A percentile compares a stretch with the other conserved stretches of the same genome.
Conservation (phyloP, 305 asterid genomes). For the Ilex paraguariensis region DNA sequence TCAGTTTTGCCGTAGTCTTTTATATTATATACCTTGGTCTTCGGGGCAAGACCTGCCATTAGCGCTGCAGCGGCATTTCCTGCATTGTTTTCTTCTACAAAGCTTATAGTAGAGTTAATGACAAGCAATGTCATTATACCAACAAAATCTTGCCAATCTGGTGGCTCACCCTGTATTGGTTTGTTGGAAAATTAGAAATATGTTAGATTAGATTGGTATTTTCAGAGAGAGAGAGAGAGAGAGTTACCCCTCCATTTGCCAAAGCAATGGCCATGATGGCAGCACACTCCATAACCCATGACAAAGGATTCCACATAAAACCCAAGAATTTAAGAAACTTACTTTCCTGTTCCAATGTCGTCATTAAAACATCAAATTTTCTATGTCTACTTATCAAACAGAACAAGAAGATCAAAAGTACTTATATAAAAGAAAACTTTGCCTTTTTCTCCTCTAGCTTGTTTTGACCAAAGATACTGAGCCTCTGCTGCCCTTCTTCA, state of each 20-base stretch:
- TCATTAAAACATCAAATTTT: neutral
- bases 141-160: slow-evolving; percentile 86
- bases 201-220: neutral
- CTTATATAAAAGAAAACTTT: slow-evolving; percentile 1
- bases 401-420: neutral
- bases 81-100: slow-evolving; percentile 84
- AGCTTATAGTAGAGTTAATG: slow-evolving; percentile 85
- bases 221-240: neutral
- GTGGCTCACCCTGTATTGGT: slow-evolving; percentile 64
- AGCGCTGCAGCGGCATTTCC: slow-evolving; percentile 90
- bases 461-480: slow-evolving; percentile 66
- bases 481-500: slow-evolving; percentile 56
- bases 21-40: slow-evolving; percentile 50
- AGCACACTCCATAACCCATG: slow-evolving; percentile 63
- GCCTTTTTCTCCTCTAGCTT: slow-evolving; percentile 86
- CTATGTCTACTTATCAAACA: neutral
- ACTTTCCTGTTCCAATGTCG: slow-evolving; percentile 45
- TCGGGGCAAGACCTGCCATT: slow-evolving; percentile 92
- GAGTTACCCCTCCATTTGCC: slow-evolving; percentile 67
- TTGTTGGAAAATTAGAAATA: neutral
- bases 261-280: slow-evolving; percentile 56
- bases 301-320: slow-evolving; percentile 60
- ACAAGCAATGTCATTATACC: slow-evolving; percentile 59
- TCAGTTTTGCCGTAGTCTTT: neutral
- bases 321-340: slow-evolving; percentile 50